Percentiles rank a stretch among this genome's conserved stretches.
Evolutionary conservation across 225 moss, liverwort and hornwort genomes (phyloP).

Genomic region (Thuidium tamariscinum): DNA sequence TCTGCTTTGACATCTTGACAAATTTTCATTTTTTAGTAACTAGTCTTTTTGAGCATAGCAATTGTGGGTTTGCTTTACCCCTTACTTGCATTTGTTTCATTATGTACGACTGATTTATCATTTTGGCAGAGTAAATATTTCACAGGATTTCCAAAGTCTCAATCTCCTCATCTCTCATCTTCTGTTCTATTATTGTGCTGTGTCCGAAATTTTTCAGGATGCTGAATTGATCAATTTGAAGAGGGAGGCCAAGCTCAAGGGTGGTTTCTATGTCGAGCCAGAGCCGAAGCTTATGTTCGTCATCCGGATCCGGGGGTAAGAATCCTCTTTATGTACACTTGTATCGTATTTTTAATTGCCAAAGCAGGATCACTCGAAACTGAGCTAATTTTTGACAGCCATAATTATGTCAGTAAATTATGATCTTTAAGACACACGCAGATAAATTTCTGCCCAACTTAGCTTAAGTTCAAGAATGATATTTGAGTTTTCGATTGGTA

Average conservation of each 20-base stretch:
- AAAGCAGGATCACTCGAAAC: background rate
- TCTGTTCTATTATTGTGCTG: background rate
- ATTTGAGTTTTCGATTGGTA: background rate
- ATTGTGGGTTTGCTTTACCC: too few relatives aligned
- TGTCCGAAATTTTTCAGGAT: slow-evolving; percentile 12
- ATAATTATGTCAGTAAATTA: background rate
- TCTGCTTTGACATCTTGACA: background rate
- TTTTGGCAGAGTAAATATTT: background rate
- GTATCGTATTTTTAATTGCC: background rate
- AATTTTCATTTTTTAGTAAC: background rate
- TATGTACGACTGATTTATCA: background rate
- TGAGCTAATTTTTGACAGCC: background rate
- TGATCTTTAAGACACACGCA: background rate
- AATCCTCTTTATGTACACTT: too few relatives aligned
- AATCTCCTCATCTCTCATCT: background rate
- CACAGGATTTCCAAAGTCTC: background rate
- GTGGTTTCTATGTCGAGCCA: slow-evolving; percentile 83
- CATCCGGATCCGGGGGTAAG: slow-evolving; percentile 62
- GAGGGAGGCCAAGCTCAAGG: slow-evolving; percentile 79
- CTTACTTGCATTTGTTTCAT: background rate
- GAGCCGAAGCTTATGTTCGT: slow-evolving; percentile 82
- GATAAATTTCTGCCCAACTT: background rate
- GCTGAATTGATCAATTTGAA: slow-evolving; percentile 62
- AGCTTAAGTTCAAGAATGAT: too few relatives aligned
- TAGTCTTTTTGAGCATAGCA: too few relatives aligned